Evolutionary conservation across 306 rosid genomes (phyloP), one percentile per base, ranked within the genome.

Genomic region (Sicyos baderoa): DNA sequence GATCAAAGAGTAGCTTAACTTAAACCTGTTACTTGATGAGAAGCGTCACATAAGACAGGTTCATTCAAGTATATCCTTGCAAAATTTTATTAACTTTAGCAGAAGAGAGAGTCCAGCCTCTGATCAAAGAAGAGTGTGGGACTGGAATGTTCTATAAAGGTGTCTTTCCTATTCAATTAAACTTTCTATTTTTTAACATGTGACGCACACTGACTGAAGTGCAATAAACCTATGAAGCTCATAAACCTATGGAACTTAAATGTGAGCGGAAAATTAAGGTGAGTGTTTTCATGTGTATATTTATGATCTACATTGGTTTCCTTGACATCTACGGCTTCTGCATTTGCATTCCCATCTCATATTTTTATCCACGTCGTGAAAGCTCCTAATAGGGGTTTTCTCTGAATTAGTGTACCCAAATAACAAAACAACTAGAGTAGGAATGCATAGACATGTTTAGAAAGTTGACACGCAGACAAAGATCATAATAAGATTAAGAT

Each of bases 221-320:
- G 16, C 15, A 61, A 35, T 29, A 29, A 59, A 59, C 45, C 67
- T 8, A 35, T 61, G 0, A 23, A 61, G 19, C 68, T 37, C 19
- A 61, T 59, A 29, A 59, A 59, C 45, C 67, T n/a, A 35, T 35
- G 0, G 49, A 61, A n/a, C 68, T 61, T 37, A 60, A 60, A 32
- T 35, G 47, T 13, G 2, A 8, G 67, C 1, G 3, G 16, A 35
- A 56, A 60, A 60, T 3, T 32, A 59, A 6, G 67, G 37, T 22
- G 66, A 27, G 65, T n/a, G 14, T 35, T 32, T 14, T 8, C 16
- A 29, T 1, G 22, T 23, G 18, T 14, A 23, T 23, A 22, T 2
- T 27, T 7, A 35, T n/a, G 48, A 32, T 37, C 49, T 6, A 40
- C 11, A 7, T 40, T 40, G 45, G 45, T 40, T 40, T 7, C 45